These are phyloP conservation scores for Trichophyton benhamiae DNA, from an alignment of 2,329 filamentous ascomycete genomes.

Conservation along the genomic window DNA sequence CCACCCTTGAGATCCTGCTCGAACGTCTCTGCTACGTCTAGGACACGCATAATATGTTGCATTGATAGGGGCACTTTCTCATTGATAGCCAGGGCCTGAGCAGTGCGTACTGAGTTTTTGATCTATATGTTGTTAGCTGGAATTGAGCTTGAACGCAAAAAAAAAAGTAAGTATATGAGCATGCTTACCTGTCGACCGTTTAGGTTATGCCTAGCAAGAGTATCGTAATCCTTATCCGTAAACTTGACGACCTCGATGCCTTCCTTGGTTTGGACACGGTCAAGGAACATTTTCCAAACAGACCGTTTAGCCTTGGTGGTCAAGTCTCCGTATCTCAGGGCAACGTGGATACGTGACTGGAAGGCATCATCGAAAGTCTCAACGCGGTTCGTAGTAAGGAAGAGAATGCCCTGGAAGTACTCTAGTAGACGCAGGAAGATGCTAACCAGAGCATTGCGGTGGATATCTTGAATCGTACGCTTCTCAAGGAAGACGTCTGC, in stretches of 20 bases:
- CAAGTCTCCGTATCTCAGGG: conserved; percentile 66
- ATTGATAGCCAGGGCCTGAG: conserved; percentile 69
- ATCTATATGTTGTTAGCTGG: conserved; percentile 42
- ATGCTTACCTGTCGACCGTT: conserved; percentile 52
- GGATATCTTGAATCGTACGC: conserved; percentile 68
- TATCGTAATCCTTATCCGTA: conserved; percentile 52
- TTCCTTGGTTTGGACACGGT: conserved; percentile 55
- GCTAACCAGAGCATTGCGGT: conserved; percentile 72
- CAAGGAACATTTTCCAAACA: conserved; percentile 76
- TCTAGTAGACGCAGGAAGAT: conserved; percentile 79
- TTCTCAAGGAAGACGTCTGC: conserved; percentile 76
- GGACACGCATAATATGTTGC: conserved; percentile 65
- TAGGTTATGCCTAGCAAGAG: conserved; percentile 54
- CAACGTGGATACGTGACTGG: conserved; percentile 76
- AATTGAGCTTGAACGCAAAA: neutral
- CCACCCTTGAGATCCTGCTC: conserved; percentile 73
- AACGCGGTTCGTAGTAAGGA: conserved; percentile 79
- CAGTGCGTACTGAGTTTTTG: conserved; percentile 76
- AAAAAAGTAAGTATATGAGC: neutral
- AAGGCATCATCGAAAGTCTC: conserved; percentile 83
- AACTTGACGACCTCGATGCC: conserved; percentile 38
- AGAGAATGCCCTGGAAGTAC: conserved; percentile 84
- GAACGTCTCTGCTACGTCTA: conserved; percentile 76
- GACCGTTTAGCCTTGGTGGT: conserved; percentile 58
- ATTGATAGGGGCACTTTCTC: conserved; percentile 60